Percentiles rank a stretch among this genome's conserved stretches.
phyloP scores from a whole-genome alignment of 495 filamentous ascomycete genomes.

The Penicillium robsamsonii region DNA sequence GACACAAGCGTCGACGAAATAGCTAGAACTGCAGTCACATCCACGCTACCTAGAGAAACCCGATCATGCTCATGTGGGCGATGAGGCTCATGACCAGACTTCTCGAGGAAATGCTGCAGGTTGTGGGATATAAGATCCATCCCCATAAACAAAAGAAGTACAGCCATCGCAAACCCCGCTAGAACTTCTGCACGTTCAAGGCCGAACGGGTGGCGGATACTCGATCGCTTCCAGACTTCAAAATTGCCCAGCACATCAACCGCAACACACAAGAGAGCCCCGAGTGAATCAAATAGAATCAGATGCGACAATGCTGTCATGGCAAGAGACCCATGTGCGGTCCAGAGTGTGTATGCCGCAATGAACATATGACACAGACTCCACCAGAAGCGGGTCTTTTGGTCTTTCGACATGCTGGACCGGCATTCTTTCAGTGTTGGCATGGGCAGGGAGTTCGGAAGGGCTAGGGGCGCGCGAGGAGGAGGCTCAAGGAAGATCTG shows the following conservation, averaged over 20 bases:
- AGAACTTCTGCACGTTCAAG: slow-evolving; percentile 90
- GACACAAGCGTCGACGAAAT: slow-evolving; percentile 84
- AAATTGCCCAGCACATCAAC: slow-evolving; percentile 95
- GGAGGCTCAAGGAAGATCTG: slow-evolving; percentile 97
- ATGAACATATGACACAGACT: slow-evolving; percentile 82
- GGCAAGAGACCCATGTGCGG: slow-evolving; percentile 80
- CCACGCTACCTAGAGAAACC: slow-evolving; percentile 70
- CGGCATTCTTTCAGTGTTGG: slow-evolving; percentile 85
- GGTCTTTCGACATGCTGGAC: slow-evolving; percentile 80
- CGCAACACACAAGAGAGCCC: slow-evolving; percentile 86
- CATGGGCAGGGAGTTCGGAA: slow-evolving; percentile 93
- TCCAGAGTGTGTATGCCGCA: slow-evolving; percentile 80
- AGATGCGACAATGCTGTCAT: slow-evolving; percentile 91
- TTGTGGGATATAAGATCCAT: slow-evolving; percentile 93
- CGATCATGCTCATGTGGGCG: slow-evolving; percentile 65
- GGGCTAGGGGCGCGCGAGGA: slow-evolving; percentile 76
- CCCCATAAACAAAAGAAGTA: slow-evolving; percentile 93
- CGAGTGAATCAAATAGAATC: slow-evolving; percentile 90
- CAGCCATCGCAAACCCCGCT: slow-evolving; percentile 94
- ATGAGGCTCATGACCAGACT: slow-evolving; percentile 63
- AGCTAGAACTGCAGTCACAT: slow-evolving; percentile 80
- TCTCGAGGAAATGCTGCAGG: slow-evolving; percentile 79
- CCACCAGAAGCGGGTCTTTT: slow-evolving; percentile 80
- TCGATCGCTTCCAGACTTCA: slow-evolving; percentile 93
- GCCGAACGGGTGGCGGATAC: slow-evolving; percentile 90